These are phyloP conservation scores for Cyberlindnera xylosilytica DNA, from an alignment of 805 yeast genomes.

Conservation along the genomic window DNA sequence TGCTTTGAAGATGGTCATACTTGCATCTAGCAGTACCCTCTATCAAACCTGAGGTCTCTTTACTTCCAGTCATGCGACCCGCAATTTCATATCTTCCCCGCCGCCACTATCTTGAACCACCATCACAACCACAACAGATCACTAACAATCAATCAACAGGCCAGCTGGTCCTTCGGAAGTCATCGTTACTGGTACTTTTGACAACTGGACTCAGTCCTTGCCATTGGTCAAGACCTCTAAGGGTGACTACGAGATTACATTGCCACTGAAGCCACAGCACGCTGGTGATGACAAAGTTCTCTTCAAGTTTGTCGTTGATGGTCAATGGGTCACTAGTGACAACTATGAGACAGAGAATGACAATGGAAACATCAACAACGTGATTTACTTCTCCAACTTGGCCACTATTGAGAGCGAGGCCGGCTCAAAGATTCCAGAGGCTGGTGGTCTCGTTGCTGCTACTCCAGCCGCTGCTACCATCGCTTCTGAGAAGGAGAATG, in stretches of 20 bases:
- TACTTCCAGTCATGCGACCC: too few relatives aligned
- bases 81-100: too few relatives aligned
- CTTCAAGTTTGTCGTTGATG: slow-evolving; percentile 67
- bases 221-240: slow-evolving; percentile 57
- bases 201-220: slow-evolving; percentile 60
- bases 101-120: too few relatives aligned
- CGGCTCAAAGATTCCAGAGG: slow-evolving; percentile 38
- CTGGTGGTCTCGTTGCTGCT: slow-evolving; percentile 39
- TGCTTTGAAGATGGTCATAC: too few relatives aligned
- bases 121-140: too few relatives aligned
- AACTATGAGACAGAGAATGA: slow-evolving; percentile 42
- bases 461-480: slow-evolving; percentile 32
- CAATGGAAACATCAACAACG: slow-evolving; percentile 37
- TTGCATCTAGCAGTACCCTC: too few relatives aligned
- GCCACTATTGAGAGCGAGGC: slow-evolving; percentile 9
- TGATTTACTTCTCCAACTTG: slow-evolving; percentile 26
- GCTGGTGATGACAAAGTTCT: slow-evolving; percentile 36
- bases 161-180: slow-evolving; percentile 55
- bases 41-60: too few relatives aligned
- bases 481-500: slow-evolving; percentile 12
- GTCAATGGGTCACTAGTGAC: slow-evolving; percentile 51
- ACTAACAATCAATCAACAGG: slow-evolving; percentile 27
- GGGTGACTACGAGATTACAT: slow-evolving; percentile 57
- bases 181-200: slow-evolving; percentile 68
- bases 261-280: slow-evolving; percentile 45